A percentile compares a stretch with the other conserved stretches of the same genome.
These are phyloP conservation scores for Pseudogymnoascus destructans DNA, from an alignment of 2,329 filamentous ascomycete species.

Conservation along the genomic window DNA sequence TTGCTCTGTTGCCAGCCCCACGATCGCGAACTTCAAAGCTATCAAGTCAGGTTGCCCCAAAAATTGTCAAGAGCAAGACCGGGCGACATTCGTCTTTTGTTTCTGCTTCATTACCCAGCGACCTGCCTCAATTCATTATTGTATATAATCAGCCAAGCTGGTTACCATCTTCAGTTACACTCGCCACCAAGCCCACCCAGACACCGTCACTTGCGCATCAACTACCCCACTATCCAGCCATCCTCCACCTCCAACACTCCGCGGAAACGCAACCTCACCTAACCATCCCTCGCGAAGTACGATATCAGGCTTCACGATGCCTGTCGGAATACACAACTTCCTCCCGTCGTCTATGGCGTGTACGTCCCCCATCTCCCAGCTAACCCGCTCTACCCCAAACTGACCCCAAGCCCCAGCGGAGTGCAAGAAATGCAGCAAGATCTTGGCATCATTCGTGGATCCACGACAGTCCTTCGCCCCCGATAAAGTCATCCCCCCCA, in stretches of 20 bases:
- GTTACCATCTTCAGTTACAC: conserved; percentile 4
- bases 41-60: not conserved
- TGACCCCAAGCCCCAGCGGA: conserved; percentile 50
- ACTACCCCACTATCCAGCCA: conserved; percentile 6
- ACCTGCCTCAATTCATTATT: not conserved
- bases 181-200: not conserved
- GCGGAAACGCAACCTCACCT: conserved; percentile 4
- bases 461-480: conserved; percentile 86
- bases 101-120: not conserved
- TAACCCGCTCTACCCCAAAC: conserved; percentile 16
- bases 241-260: not conserved
- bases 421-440: conserved; percentile 94
- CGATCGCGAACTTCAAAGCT: not conserved
- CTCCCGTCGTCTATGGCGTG: conserved; percentile 54
- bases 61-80: not conserved
- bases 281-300: conserved; percentile 5
- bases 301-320: conserved; percentile 5
- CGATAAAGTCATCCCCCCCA: conserved; percentile 91
- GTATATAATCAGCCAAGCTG: conserved; percentile 4
- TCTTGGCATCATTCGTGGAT: conserved; percentile 87
- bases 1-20: not conserved
- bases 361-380: conserved; percentile 33
- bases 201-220: conserved; percentile 7
- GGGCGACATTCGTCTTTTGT: not conserved
- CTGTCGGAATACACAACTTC: conserved; percentile 51